phyloP scores from a whole-genome alignment of 2,329 filamentous ascomycete species.

The Davidsoniella eucalypti region DNA sequence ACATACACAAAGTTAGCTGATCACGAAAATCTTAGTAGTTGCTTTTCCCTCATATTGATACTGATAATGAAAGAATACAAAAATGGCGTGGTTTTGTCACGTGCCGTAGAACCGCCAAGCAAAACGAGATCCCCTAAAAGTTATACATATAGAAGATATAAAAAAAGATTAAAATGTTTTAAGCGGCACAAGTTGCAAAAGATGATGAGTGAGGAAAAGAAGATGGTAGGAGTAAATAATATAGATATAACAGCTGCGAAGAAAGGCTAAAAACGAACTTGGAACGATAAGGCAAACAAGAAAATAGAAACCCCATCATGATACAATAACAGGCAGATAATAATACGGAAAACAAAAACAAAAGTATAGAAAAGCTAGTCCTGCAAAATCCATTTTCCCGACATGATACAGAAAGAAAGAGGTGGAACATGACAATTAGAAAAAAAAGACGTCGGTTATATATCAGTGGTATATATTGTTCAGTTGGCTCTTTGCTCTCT shows the following conservation, averaged over 20 bases:
- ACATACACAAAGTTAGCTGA: conserved; percentile 7
- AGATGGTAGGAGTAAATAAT: conserved; percentile 17
- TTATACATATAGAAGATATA: background rate
- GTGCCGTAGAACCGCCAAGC: no score
- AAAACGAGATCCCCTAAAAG: no score
- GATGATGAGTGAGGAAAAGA: background rate
- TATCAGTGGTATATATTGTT: no score
- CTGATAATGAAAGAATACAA: no score
- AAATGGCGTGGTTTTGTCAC: no score
- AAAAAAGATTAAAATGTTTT: background rate
- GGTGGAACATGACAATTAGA: no score
- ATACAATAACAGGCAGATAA: background rate
- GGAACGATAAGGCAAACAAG: conserved; percentile 3
- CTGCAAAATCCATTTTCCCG: no score
- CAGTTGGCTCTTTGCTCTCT: no score
- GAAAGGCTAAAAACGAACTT: conserved; percentile 15
- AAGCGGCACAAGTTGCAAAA: background rate
- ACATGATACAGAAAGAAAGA: no score
- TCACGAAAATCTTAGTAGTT: no score
- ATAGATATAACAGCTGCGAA: background rate
- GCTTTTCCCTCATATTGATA: no score
- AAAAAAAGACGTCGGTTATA: no score
- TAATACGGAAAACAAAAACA: background rate
- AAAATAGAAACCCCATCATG: conserved; percentile 8
- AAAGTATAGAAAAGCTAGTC: background rate